These are phyloP conservation scores for Arachis stenosperma DNA, from an alignment of 306 rosid genomes.

Conservation along the genomic window DNA sequence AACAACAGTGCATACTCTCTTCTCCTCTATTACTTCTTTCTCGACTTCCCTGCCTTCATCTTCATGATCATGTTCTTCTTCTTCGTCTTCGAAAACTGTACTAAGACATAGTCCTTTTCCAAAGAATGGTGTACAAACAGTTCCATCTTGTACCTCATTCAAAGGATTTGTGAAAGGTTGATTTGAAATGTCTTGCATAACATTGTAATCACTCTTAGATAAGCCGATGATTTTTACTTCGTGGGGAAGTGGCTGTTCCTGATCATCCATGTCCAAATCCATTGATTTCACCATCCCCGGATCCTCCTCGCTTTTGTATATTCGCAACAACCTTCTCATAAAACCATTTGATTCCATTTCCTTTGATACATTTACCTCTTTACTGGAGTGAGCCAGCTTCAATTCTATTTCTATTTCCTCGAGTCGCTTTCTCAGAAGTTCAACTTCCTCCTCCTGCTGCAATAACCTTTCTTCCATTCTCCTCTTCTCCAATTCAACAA, in stretches of 20 bases:
- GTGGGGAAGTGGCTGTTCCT: constrained; percentile 55
- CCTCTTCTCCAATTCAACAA: constrained; percentile 86
- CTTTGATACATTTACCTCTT: constrained; percentile 45
- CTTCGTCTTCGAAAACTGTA: constrained; percentile 89
- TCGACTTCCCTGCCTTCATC: constrained; percentile 70
- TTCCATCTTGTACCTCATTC: constrained; percentile 44
- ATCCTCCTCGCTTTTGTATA: constrained; percentile 74
- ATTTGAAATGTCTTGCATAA: constrained; percentile 44
- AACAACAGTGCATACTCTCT: constrained; percentile 68
- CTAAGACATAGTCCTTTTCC: constrained; percentile 66
- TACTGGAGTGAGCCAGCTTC: constrained; percentile 56
- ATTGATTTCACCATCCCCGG: constrained; percentile 90
- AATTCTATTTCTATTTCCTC: constrained; percentile 90
- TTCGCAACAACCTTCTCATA: constrained; percentile 64
- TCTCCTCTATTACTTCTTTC: constrained; percentile 90
- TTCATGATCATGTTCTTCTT: constrained; percentile 53
- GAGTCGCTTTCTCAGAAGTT: constrained; percentile 73
- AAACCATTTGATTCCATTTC: constrained; percentile 72
- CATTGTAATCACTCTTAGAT: constrained; percentile 44
- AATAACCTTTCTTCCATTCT: constrained; percentile 91
- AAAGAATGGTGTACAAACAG: constrained; percentile 50
- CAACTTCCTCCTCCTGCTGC: constrained; percentile 94
- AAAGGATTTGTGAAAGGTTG: constrained; percentile 41
- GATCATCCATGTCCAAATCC: constrained; percentile 99
- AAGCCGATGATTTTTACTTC: constrained; percentile 62